These are phyloP conservation scores for Ascocoryne sarcoides DNA, from an alignment of 2,329 filamentous ascomycete species.

Conservation along the genomic window DNA sequence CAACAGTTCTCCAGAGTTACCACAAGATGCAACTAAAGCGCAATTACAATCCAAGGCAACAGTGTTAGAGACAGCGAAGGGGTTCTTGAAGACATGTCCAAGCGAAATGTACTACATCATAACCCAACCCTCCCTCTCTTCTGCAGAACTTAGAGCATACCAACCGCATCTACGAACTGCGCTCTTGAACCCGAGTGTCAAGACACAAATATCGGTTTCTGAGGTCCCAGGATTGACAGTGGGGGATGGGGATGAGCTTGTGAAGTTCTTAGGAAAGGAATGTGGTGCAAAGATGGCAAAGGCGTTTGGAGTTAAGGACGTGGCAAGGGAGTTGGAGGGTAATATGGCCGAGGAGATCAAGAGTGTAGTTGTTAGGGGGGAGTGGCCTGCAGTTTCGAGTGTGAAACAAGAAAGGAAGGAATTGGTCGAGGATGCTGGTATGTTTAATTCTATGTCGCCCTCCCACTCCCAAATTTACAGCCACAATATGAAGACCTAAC, in stretches of 20 bases:
- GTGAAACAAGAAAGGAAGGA: slow-evolving; percentile 36
- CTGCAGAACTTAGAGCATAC: slow-evolving; percentile 53
- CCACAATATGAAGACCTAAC: background rate
- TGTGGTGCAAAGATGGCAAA: slow-evolving; percentile 34
- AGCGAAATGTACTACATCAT: slow-evolving; percentile 71
- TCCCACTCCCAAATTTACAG: too few species aligned
- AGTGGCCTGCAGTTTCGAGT: slow-evolving; percentile 34
- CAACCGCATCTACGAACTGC: slow-evolving; percentile 40
- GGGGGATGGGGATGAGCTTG: slow-evolving; percentile 34
- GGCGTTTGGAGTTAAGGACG: background rate
- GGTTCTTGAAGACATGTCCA: slow-evolving; percentile 58
- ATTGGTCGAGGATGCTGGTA: slow-evolving; percentile 23
- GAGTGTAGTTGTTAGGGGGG: slow-evolving; percentile 13
- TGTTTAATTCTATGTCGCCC: too few species aligned
- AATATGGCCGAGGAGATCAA: too few species aligned
- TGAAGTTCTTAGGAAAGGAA: slow-evolving; percentile 36
- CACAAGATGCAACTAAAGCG: slow-evolving; percentile 7
- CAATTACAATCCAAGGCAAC: slow-evolving; percentile 19
- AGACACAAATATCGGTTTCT: slow-evolving; percentile 33
- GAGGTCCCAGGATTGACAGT: slow-evolving; percentile 44
- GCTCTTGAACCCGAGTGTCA: slow-evolving; percentile 11
- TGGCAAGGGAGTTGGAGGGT: background rate
- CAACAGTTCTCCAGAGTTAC: slow-evolving; percentile 13
- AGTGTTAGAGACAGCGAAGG: slow-evolving; percentile 16
- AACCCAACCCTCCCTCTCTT: slow-evolving; percentile 65